These are phyloP conservation scores for Apiospora kogelbergensis DNA, from an alignment of 2,329 filamentous ascomycete species.

Conservation along the genomic window DNA sequence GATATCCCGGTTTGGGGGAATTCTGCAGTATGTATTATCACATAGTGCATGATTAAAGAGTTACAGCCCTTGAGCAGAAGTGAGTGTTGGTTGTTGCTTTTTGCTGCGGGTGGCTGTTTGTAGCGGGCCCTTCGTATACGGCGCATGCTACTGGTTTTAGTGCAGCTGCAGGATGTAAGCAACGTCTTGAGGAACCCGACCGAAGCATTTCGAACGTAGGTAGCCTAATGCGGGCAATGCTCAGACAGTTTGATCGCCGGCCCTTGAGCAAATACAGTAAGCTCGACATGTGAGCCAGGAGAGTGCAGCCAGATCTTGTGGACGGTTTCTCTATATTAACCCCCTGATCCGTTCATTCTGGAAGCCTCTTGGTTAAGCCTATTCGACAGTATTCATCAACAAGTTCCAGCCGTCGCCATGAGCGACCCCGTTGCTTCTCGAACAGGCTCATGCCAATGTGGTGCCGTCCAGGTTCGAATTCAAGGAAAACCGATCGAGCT, in stretches of 20 bases:
- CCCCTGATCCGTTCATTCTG: background rate
- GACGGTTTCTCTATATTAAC: background rate
- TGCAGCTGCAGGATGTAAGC: background rate
- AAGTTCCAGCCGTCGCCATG: background rate
- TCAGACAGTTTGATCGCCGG: background rate
- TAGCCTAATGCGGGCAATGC: background rate
- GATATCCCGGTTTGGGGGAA: background rate
- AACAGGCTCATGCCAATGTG: slow-evolving; percentile 1
- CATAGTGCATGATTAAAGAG: background rate
- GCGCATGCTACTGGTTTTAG: background rate
- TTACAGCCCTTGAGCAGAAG: no score
- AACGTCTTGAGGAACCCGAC: background rate
- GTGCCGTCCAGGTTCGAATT: background rate
- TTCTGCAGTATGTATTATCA: background rate
- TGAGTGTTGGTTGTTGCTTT: background rate
- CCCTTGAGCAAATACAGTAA: no score
- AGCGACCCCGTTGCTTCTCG: background rate
- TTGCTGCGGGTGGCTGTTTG: background rate
- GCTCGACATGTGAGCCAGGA: no score
- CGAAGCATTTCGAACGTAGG: background rate
- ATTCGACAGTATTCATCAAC: background rate
- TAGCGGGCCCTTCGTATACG: background rate
- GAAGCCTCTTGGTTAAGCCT: background rate
- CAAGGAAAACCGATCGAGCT: background rate
- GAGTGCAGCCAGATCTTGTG: no score